Percentiles rank a stretch among this genome's conserved stretches.
Evolutionary conservation across 306 rosid species (phyloP).

Genomic region (Vigna unguiculata): DNA sequence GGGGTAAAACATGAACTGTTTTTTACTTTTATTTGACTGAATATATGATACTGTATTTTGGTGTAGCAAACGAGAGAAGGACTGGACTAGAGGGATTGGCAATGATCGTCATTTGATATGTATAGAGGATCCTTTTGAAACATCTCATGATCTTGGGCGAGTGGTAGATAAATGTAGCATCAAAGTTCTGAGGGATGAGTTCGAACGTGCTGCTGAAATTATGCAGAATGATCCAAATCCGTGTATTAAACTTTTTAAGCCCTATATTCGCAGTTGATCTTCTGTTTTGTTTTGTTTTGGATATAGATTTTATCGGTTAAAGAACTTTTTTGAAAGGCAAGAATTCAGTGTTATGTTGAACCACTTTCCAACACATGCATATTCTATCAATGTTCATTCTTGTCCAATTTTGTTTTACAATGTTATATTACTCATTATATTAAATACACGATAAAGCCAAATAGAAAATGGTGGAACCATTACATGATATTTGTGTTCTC

Average conservation of each 20-base stretch:
- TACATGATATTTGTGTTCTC: too few relatives aligned
- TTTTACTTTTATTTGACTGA: not conserved
- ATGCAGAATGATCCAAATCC: slow-evolving; percentile 87
- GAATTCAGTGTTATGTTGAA: not conserved
- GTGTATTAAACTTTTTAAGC: slow-evolving; percentile 84
- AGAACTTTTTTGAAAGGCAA: slow-evolving; percentile 38
- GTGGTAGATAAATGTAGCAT: slow-evolving; percentile 92
- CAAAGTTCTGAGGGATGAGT: slow-evolving; percentile 90
- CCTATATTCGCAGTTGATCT: slow-evolving; percentile 57
- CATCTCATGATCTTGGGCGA: slow-evolving; percentile 92
- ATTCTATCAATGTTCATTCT: too few relatives aligned
- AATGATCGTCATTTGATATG: slow-evolving; percentile 95
- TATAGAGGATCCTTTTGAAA: slow-evolving; percentile 97
- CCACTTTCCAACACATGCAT: not conserved
- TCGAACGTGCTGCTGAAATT: slow-evolving; percentile 89
- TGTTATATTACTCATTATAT: too few relatives aligned
- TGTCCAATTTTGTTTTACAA: too few relatives aligned
- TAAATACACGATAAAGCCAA: too few relatives aligned
- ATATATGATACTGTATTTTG: slow-evolving; percentile 7
- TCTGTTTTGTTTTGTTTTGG: slow-evolving; percentile 18
- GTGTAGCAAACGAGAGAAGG: slow-evolving; percentile 82
- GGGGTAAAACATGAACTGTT: too few relatives aligned
- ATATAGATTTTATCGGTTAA: slow-evolving; percentile 49
- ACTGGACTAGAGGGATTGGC: slow-evolving; percentile 94
- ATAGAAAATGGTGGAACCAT: too few relatives aligned